phyloP scores from a whole-genome alignment of 176 grass and related monocot species.

The maize (Zea mays) region Zm-B73-REFERENCE-NAM-5.0 NC_050101.1:176865001-176865500 shows the following conservation, averaged over 20 bases:
- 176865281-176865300: background rate
- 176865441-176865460: conserved; percentile 1
- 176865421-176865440: conserved; percentile 19
- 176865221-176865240: conserved; percentile 4
- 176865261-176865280: conserved; percentile 23
- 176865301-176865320: conserved; percentile 19
- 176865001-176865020: too few species aligned
- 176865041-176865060: too few species aligned
- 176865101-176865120: too few species aligned
- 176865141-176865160: too few species aligned
- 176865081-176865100: too few species aligned
- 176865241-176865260: background rate
- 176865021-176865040: too few species aligned
- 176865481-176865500: background rate
- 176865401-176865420: conserved; percentile 33
- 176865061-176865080: too few species aligned
- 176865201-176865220: background rate
- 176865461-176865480: conserved; percentile 15
- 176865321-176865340: background rate
- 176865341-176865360: conserved; percentile 15
- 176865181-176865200: background rate
- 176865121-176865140: too few species aligned
- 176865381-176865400: conserved; percentile 13
- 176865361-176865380: conserved; percentile 14
- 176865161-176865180: background rate